phyloP scores from a whole-genome alignment of 371 early-diverging fungal species.

The Lichtheimia ornata region DNA sequence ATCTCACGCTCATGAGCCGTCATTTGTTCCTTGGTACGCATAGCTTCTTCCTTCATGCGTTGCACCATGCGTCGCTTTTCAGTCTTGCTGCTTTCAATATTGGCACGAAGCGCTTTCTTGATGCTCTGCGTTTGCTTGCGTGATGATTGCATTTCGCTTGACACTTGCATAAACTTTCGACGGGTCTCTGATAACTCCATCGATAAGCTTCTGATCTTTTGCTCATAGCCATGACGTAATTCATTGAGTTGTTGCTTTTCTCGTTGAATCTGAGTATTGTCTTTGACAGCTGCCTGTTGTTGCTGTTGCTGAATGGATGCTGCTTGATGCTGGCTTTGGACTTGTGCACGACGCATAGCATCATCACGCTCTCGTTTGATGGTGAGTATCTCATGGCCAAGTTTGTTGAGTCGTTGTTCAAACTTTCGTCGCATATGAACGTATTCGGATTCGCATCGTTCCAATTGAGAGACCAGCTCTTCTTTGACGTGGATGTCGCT shows the following conservation, averaged over 20 bases:
- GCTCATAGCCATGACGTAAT: constrained; percentile 59
- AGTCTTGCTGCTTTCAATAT: constrained; percentile 63
- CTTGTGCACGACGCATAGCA: constrained; percentile 35
- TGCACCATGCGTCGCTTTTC: constrained; percentile 80
- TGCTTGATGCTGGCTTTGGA: constrained; percentile 7
- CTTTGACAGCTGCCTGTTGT: constrained; percentile 24
- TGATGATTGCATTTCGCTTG: constrained; percentile 52
- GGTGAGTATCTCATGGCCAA: constrained; percentile 50
- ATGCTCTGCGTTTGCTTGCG: constrained; percentile 56
- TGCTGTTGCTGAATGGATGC: constrained; percentile 13
- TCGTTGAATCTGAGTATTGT: not conserved
- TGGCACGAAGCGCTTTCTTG: constrained; percentile 48
- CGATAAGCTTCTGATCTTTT: constrained; percentile 52
- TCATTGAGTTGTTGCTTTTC: constrained; percentile 30
- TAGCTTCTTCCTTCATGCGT: constrained; percentile 76
- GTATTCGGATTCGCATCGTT: constrained; percentile 58
- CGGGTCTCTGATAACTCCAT: constrained; percentile 61
- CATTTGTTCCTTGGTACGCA: constrained; percentile 64
- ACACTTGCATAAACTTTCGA: constrained; percentile 57
- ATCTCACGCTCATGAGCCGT: constrained; percentile 72
- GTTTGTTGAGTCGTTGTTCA: constrained; percentile 58
- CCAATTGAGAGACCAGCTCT: constrained; percentile 54
- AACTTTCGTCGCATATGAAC: constrained; percentile 63
- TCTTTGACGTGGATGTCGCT: constrained; percentile 70
- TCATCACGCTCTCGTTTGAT: constrained; percentile 71